A percentile compares a stretch with the other conserved stretches of the same genome.
These are phyloP conservation scores for Crucibulum laeve DNA, from an alignment of 768 basidiomycete species.

Conservation along the genomic window DNA sequence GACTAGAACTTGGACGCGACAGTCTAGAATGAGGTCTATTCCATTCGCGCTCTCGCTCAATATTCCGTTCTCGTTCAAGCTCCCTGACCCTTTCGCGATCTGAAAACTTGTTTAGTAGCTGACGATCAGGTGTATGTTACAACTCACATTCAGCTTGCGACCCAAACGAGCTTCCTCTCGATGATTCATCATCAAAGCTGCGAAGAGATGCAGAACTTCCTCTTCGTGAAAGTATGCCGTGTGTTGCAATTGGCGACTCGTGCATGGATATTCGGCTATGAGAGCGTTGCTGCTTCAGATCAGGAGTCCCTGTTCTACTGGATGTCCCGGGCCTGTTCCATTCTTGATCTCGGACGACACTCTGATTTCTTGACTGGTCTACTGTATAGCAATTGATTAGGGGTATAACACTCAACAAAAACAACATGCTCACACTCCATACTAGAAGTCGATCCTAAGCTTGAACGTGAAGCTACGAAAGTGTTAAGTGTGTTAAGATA, in stretches of 20 bases:
- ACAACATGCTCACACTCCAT: too few species aligned
- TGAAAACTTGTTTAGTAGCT: slow-evolving; percentile 12
- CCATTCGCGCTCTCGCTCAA: slow-evolving; percentile 53
- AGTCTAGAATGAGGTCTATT: slow-evolving; percentile 37
- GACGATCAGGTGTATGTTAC: background rate
- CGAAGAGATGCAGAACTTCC: slow-evolving; percentile 36
- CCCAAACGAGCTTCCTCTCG: slow-evolving; percentile 37
- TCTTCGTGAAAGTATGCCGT: slow-evolving; percentile 14
- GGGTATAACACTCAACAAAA: too few species aligned
- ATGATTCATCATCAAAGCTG: slow-evolving; percentile 38
- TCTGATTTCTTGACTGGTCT: too few species aligned
- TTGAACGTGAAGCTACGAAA: too few species aligned
- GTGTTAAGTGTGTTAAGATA: too few species aligned
- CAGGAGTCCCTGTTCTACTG: background rate
- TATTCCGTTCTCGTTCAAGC: slow-evolving; percentile 35
- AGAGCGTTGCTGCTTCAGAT: background rate
- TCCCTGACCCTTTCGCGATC: slow-evolving; percentile 42
- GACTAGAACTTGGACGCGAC: slow-evolving; percentile 39
- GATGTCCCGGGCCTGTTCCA: background rate
- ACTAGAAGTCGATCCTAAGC: too few species aligned
- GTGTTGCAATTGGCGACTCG: slow-evolving; percentile 7
- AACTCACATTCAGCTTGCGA: slow-evolving; percentile 53
- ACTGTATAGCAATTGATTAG: too few species aligned
- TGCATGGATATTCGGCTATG: background rate
- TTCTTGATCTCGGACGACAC: background rate